These are phyloP conservation scores for Exophiala viscosa DNA, from an alignment of 2,329 filamentous ascomycete species.

Conservation along the genomic window DNA sequence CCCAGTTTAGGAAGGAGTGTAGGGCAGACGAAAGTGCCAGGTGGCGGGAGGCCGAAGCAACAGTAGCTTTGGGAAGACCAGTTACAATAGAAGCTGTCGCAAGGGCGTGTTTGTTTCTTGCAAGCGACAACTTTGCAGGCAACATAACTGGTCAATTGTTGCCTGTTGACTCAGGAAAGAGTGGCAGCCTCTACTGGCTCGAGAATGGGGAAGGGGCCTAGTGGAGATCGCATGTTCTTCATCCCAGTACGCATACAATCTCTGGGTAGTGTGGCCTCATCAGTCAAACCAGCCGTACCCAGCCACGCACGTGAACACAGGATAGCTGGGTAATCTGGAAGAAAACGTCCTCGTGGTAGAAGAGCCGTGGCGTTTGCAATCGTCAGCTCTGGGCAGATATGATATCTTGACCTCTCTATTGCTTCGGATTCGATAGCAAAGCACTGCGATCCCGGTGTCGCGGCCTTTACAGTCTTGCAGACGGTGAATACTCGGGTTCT, in stretches of 20 bases:
- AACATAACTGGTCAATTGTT: constrained; percentile 45
- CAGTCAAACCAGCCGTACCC: too few relatives aligned
- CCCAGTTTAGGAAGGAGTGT: constrained; percentile 42
- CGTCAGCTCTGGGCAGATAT: too few relatives aligned
- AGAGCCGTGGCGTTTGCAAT: too few relatives aligned
- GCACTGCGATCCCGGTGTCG: too few relatives aligned
- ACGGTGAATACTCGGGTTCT: too few relatives aligned
- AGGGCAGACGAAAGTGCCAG: constrained; percentile 37
- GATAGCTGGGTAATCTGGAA: too few relatives aligned
- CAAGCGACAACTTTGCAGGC: constrained; percentile 45
- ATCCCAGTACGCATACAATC: background rate
- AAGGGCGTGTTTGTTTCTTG: constrained; percentile 44
- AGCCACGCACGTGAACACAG: too few relatives aligned
- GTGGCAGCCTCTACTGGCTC: constrained; percentile 40
- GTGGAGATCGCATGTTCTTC: background rate
- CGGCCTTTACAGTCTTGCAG: too few relatives aligned
- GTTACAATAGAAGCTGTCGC: constrained; percentile 42
- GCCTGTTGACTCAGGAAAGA: constrained; percentile 47
- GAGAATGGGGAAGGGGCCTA: constrained; percentile 1
- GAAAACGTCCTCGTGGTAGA: too few relatives aligned
- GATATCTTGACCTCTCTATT: too few relatives aligned
- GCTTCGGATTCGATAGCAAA: too few relatives aligned
- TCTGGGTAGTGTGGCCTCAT: too few relatives aligned
- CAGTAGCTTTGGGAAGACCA: constrained; percentile 39
- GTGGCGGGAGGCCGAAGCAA: constrained; percentile 44